Base-by-base conservation (phyloP, 257 asterid species). In the Mentha longifolia region DNA sequence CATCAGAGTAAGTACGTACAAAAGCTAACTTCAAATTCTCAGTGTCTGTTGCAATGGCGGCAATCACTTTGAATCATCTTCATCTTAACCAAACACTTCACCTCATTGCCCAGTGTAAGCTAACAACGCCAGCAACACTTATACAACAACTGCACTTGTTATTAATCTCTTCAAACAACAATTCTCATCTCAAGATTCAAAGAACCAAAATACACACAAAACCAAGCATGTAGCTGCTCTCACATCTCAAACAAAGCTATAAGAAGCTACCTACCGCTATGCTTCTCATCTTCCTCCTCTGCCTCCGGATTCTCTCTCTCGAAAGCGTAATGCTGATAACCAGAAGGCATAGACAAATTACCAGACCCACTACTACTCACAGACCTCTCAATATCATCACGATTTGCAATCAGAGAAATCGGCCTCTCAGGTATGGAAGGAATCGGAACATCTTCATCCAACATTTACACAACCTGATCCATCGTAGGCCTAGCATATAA, bases 391-490 rank as follows among this genome's bases (percentile, higher is more conserved):
- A 89, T 86, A 37, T 89, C 96, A 68, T 85, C 90, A 45, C 87
- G 67, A 41, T 85, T 89, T 3, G 98, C 88, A 61, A 84, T 85
- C 1, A 93, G 73, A 52, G 98, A 88, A 31, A 93, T 79, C 0
- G 97, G 95, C 42, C 98, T 74, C 11, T 91, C 97, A 0, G 98
- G 98, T 62, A 93, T 85, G 0, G 79, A 49, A 0, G 98, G 96
- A 58, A 91, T 76, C 0, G 96, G 83, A 3, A 82, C 81, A 3
- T 84, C 95, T n/a, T 76, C 76, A 43, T 93, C 97, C 77, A 93
- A 58, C 94, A 91, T 89, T 83, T 89, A 89, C 15, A 91, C 91
- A 9, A 87, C 96, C 68, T 86, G 95, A 68, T 93, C 96, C 98
- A 93, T 93, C 0, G 95, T 87, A 19, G 97, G 98, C 82, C 98